Evolutionary conservation across 2,329 filamentous ascomycete genomes (phyloP).

Genomic region (Zasmidium cellare): DNA sequence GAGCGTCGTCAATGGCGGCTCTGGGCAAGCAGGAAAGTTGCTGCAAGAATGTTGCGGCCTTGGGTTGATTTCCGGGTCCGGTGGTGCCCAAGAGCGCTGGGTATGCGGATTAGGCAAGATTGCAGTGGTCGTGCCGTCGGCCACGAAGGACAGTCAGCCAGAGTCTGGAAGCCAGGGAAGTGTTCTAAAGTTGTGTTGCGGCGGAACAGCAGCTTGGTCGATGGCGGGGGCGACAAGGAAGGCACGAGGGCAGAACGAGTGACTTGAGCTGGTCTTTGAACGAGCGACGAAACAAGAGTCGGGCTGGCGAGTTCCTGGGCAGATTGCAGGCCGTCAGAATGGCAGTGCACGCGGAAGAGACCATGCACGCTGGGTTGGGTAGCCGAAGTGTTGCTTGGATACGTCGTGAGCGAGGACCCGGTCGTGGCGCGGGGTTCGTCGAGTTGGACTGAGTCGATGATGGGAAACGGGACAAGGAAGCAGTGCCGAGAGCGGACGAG

Average conservation of each 20-base stretch:
- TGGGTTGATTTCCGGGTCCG: slow-evolving; percentile 22
- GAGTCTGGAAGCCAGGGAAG: not conserved
- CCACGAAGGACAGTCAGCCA: slow-evolving; percentile 4
- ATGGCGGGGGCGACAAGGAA: slow-evolving; percentile 6
- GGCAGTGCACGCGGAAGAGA: slow-evolving; percentile 23
- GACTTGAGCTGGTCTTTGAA: slow-evolving; percentile 22
- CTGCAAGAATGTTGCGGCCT: slow-evolving; percentile 19
- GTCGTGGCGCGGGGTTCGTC: slow-evolving; percentile 22
- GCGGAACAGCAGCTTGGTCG: not conserved
- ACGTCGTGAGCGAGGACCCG: slow-evolving; percentile 20
- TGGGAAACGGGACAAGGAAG: slow-evolving; percentile 21
- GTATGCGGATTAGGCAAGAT: slow-evolving; percentile 4
- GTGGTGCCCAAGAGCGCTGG: slow-evolving; percentile 23
- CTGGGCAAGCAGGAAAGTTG: slow-evolving; percentile 14
- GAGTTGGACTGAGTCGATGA: slow-evolving; percentile 14
- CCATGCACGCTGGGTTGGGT: slow-evolving; percentile 22
- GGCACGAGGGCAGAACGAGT: slow-evolving; percentile 12
- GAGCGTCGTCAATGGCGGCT: slow-evolving; percentile 9
- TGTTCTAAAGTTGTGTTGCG: not conserved
- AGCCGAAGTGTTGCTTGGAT: slow-evolving; percentile 20
- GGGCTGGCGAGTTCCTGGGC: not conserved
- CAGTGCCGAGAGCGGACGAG: slow-evolving; percentile 20
- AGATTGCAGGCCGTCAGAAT: slow-evolving; percentile 19
- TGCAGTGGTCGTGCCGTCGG: not conserved
- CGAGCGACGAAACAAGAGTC: slow-evolving; percentile 24